Evolutionary conservation across 495 filamentous ascomycete species (phyloP), one percentile per base, ranked within the genome.

Genomic region (Hypoxylon rickii): DNA sequence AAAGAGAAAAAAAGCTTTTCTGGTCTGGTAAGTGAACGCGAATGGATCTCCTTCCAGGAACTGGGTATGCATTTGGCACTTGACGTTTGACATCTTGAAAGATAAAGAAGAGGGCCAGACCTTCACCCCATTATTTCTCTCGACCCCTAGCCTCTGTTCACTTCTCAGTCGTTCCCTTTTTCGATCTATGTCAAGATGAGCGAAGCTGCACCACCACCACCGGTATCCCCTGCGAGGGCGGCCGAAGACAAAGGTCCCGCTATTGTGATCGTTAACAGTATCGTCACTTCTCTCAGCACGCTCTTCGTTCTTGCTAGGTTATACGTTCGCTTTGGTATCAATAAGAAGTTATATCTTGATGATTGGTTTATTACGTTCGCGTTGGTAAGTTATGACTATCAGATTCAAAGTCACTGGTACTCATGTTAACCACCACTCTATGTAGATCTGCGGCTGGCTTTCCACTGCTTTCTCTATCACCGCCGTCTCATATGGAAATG

Each of bases 281-380:
- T 48, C 11, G 48, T 70, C 34, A 51, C 54, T 1, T 19, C 44
- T 1, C 3, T 67, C 7, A 60, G 43, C 20, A 67, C 61, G 3
- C 5, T 64, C 3, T 71, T 71, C 41, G 61, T 65, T 15, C 11
- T 39, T 12, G 66, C 68, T 7, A 59, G 68, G n/a, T 17, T 71
- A 13, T 71, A 61, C 15, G 51, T 57, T 10, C 55, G 66, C 3
- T 22, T 41, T 7, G 8, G 16, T 5, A 53, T 69, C 8, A 42
- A 55, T 15, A 45, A 48, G 3, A 65, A 67, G 29, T 21, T 71
- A 16, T 47, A 64, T 4, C 21, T 53, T 16, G 66, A 71, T 36
- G 63, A 67, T 45, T 59, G 26, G n/a, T 34, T 68, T 15, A 64
- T 66, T 40, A 13, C 46, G 4, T 6, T 56, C 8, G 26, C 63